phyloP scores from a whole-genome alignment of 805 yeast species.

The Myxozyma neotropica region DNA sequence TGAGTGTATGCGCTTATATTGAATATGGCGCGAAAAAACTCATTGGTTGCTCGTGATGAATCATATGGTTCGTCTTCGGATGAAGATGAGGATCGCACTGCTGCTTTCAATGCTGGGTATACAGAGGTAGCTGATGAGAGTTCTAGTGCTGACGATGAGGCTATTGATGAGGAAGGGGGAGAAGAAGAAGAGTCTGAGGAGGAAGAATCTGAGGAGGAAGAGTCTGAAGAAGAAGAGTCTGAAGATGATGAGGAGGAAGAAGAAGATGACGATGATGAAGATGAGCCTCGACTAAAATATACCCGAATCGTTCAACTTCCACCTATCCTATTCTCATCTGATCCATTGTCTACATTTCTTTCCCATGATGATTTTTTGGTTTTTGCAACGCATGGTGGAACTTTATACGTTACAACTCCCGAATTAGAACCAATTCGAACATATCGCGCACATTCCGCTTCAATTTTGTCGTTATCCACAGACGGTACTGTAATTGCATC shows the following conservation, averaged over 20 bases:
- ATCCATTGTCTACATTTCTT: slow-evolving; percentile 73
- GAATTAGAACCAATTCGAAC: slow-evolving; percentile 67
- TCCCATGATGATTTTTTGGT: slow-evolving; percentile 64
- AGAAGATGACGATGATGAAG: slow-evolving; percentile 45
- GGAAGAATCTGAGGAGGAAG: slow-evolving; percentile 16
- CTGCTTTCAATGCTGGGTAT: slow-evolving; percentile 25
- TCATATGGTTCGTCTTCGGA: slow-evolving; percentile 28
- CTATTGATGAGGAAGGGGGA: slow-evolving; percentile 1
- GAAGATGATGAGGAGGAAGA: slow-evolving; percentile 35
- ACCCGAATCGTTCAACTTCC: slow-evolving; percentile 71
- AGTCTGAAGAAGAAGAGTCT: slow-evolving; percentile 29
- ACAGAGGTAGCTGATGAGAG: slow-evolving; percentile 18
- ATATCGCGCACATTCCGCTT: slow-evolving; percentile 81
- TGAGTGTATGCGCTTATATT: no score
- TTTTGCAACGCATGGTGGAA: slow-evolving; percentile 89
- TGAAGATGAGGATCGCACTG: slow-evolving; percentile 24
- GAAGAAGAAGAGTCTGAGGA: slow-evolving; percentile 12
- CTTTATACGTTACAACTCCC: slow-evolving; percentile 66
- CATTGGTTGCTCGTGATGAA: slow-evolving; percentile 23
- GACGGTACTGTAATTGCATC: slow-evolving; percentile 80
- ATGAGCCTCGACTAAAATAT: slow-evolving; percentile 72
- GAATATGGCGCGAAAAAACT: slow-evolving; percentile 11
- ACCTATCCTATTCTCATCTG: slow-evolving; percentile 66
- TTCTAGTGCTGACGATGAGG: slow-evolving; percentile 6
- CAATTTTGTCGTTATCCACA: slow-evolving; percentile 69